Percentiles rank a stretch among this genome's conserved stretches.
These are phyloP conservation scores for Dioscorea dumetorum DNA, from an alignment of 106 monocot species.

Conservation along the genomic window DNA sequence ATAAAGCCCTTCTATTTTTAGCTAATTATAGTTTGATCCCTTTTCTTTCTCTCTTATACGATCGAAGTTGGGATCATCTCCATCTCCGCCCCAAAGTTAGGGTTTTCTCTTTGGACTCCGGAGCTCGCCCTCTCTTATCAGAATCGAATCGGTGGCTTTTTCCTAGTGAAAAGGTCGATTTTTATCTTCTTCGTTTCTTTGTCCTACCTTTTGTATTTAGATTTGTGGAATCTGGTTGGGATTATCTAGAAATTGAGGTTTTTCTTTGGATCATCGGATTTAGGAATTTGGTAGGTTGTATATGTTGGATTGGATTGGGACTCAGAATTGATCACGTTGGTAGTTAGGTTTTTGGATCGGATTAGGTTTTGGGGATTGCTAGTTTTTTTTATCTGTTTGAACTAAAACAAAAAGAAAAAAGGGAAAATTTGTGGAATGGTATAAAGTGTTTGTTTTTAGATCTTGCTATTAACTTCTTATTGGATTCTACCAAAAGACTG, in stretches of 20 bases:
- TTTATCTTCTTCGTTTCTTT: background rate
- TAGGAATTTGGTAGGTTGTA: too few relatives aligned
- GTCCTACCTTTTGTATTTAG: background rate
- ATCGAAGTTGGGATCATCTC: background rate
- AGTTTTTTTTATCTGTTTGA: background rate
- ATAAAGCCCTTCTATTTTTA: background rate
- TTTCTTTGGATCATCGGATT: too few relatives aligned
- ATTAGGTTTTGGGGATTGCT: background rate
- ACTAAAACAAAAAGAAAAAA: background rate
- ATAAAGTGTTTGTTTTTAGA: too few relatives aligned
- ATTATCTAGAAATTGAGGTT: background rate
- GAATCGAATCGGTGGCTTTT: background rate
- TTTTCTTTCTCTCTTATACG: background rate
- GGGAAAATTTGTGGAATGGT: too few relatives aligned
- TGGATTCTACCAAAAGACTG: background rate
- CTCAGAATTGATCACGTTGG: too few relatives aligned
- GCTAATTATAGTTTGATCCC: background rate
- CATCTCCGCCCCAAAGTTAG: slow-evolving; percentile 1
- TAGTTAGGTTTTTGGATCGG: background rate
- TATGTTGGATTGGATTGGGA: too few relatives aligned
- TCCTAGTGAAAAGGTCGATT: background rate
- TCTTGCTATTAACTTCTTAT: background rate
- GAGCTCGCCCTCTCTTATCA: background rate
- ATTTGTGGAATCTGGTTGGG: background rate
- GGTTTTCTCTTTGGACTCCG: background rate